phyloP scores from a whole-genome alignment of 352 stramenopile species.

The Phytopythium montanum region DNA sequence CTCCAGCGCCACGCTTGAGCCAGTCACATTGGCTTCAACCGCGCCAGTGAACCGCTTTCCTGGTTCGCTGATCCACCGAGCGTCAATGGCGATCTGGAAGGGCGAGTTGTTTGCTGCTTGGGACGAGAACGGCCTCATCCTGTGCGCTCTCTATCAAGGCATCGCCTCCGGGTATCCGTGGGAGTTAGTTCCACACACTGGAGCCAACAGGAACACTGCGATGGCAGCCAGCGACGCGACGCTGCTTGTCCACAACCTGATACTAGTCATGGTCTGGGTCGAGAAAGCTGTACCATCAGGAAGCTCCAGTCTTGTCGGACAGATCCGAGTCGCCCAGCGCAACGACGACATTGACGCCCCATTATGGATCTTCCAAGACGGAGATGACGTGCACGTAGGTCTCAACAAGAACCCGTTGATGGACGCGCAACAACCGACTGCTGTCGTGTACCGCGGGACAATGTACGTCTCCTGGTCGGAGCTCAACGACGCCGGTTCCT shows the following conservation, averaged over 20 bases:
- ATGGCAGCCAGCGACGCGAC: conserved; percentile 40
- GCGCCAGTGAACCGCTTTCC: conserved; percentile 41
- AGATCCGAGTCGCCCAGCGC: conserved; percentile 50
- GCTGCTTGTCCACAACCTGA: conserved; percentile 55
- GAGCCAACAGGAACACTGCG: conserved; percentile 46
- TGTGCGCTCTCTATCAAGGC: conserved; percentile 52
- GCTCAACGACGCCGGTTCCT: conserved; percentile 25
- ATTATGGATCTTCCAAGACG: conserved; percentile 76
- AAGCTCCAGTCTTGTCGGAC: conserved; percentile 23
- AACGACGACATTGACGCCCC: conserved; percentile 50
- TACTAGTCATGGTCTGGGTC: conserved; percentile 58
- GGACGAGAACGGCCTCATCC: conserved; percentile 61
- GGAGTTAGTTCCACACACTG: conserved; percentile 66
- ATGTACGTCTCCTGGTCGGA: conserved; percentile 69
- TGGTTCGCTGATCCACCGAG: conserved; percentile 52
- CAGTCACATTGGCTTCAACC: conserved; percentile 17
- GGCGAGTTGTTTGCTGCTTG: conserved; percentile 56
- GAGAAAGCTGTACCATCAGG: conserved; percentile 25
- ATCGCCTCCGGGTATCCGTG: conserved; percentile 30
- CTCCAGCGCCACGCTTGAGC: conserved; percentile 29
- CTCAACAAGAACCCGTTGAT: conserved; percentile 48
- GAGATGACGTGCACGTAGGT: conserved; percentile 28
- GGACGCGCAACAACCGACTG: conserved; percentile 37
- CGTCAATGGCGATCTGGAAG: conserved; percentile 36
- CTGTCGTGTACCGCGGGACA: conserved; percentile 39